Conservation (phyloP, 805 yeast genomes). For the Lachancea meyersii region DNA sequence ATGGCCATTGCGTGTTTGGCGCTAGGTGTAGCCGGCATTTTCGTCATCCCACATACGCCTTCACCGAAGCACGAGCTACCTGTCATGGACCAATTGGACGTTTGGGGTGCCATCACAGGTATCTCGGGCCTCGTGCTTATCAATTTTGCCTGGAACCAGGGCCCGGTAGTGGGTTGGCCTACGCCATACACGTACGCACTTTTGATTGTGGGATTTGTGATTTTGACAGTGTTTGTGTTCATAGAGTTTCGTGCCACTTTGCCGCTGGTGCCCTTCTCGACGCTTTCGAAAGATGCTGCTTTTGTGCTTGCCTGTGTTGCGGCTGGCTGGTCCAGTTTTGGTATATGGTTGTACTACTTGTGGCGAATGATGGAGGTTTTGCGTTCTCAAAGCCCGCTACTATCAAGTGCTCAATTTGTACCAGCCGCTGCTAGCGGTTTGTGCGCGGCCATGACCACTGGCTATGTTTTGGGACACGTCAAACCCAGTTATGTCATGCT, state of each 20-base stretch:
- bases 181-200: constrained; percentile 46
- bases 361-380: constrained; percentile 41
- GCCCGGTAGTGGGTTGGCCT: constrained; percentile 58
- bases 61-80: constrained; percentile 9
- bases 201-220: constrained; percentile 40
- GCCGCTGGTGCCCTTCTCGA: constrained; percentile 46
- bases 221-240: constrained; percentile 37
- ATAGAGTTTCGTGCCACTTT: constrained; percentile 39
- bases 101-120: constrained; percentile 45
- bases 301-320: constrained; percentile 43
- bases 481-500: constrained; percentile 43
- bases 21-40: constrained; percentile 31
- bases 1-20: constrained; percentile 37
- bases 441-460: constrained; percentile 45
- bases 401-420: constrained; percentile 36
- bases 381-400: constrained; percentile 40
- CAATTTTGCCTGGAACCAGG: constrained; percentile 62
- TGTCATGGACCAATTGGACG: constrained; percentile 30
- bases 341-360: constrained; percentile 55
- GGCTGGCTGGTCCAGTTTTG: constrained; percentile 64
- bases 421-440: constrained; percentile 46
- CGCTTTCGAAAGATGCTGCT: constrained; percentile 38
- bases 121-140: constrained; percentile 49
- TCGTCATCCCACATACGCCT: constrained; percentile 35
- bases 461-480: constrained; percentile 35